phyloP scores from a whole-genome alignment of 495 filamentous ascomycete genomes.

The Talaromyces liani region DNA sequence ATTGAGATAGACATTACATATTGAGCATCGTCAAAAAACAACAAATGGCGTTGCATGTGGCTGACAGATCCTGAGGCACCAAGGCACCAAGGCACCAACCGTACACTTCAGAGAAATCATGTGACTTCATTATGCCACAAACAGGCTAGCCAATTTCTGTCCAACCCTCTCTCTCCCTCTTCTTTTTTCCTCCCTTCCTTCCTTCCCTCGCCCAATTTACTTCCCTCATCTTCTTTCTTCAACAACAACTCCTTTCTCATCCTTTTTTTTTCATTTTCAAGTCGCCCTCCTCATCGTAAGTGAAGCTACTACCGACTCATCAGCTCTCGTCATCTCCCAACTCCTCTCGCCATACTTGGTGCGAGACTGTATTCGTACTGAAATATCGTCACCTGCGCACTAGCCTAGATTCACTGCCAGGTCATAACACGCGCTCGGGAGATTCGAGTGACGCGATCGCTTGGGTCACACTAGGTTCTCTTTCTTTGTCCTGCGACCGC shows the following conservation, averaged over 20 bases:
- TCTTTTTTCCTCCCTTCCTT: conserved; percentile 12
- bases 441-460: conserved; percentile 36
- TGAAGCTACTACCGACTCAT: not conserved
- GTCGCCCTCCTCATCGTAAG: conserved; percentile 6
- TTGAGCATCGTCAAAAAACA: not conserved
- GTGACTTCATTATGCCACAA: not conserved
- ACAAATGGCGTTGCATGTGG: not conserved
- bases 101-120: not conserved
- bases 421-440: conserved; percentile 24
- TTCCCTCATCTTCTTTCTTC: conserved; percentile 9
- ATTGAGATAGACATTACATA: not conserved
- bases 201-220: conserved; percentile 5
- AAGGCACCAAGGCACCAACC: conserved; percentile 2
- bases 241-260: conserved; percentile 12
- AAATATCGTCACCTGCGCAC: not conserved
- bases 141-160: not conserved
- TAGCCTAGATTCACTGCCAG: conserved; percentile 9
- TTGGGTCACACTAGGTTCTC: conserved; percentile 19
- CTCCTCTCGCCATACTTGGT: not conserved
- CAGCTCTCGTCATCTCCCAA: not conserved
- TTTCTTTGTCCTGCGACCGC: conserved; percentile 6
- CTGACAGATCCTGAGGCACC: not conserved
- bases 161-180: conserved; percentile 10
- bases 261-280: conserved; percentile 12
- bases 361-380: conserved; percentile 7